Evolutionary conservation across 2,329 filamentous ascomycete species (phyloP).

Genomic region (Penicillium sp.): DNA sequence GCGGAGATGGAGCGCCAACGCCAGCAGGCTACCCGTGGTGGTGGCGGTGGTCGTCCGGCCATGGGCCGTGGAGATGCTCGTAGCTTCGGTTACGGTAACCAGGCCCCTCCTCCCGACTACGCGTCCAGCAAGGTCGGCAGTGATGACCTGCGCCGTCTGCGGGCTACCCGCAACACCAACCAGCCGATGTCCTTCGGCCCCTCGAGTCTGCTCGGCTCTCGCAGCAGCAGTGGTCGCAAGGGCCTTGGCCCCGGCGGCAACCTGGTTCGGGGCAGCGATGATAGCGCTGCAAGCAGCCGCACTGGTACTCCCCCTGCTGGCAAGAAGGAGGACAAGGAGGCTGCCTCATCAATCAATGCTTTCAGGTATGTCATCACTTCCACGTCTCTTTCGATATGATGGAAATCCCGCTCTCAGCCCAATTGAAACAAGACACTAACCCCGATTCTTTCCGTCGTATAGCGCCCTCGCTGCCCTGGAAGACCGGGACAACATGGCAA

Average conservation of each 20-base stretch:
- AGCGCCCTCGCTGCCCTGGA: slow-evolving; percentile 55
- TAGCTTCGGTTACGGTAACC: slow-evolving; percentile 71
- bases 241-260: slow-evolving; percentile 73
- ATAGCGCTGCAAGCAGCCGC: slow-evolving; percentile 84
- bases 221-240: slow-evolving; percentile 82
- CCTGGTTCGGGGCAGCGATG: slow-evolving; percentile 74
- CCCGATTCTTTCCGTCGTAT: slow-evolving; percentile 13
- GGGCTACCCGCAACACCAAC: slow-evolving; percentile 64
- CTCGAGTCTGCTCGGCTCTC: slow-evolving; percentile 82
- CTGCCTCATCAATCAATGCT: slow-evolving; percentile 77
- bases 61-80: slow-evolving; percentile 86
- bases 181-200: slow-evolving; percentile 73
- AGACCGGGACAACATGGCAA: slow-evolving; percentile 50
- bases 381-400: not conserved
- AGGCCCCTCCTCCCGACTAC: slow-evolving; percentile 71
- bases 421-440: not conserved
- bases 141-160: slow-evolving; percentile 84
- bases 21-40: slow-evolving; percentile 58
- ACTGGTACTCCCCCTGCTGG: slow-evolving; percentile 80
- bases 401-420: not conserved
- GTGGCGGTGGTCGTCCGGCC: slow-evolving; percentile 69
- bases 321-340: slow-evolving; percentile 64
- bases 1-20: slow-evolving; percentile 68
- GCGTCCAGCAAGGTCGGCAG: slow-evolving; percentile 81
- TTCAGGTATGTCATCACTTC: slow-evolving; percentile 70